A percentile compares a stretch with the other conserved stretches of the same genome.
Conservation (phyloP, 1,284 basidiomycete genomes). For the Schizopora paradoxa region DNA sequence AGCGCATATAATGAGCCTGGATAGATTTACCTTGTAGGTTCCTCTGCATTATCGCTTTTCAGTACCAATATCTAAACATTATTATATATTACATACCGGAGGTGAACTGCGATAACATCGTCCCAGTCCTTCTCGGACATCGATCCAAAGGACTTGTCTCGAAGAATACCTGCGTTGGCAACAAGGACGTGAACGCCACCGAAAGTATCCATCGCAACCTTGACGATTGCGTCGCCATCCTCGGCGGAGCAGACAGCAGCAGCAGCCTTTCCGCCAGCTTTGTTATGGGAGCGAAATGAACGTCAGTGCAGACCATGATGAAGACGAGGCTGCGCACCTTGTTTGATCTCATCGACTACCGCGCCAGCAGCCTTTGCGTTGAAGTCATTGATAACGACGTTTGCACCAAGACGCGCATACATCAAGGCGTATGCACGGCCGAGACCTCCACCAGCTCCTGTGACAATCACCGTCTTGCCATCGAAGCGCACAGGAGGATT, state of each 20-base stretch:
- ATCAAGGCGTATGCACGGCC: conserved; percentile 90
- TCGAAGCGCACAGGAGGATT: conserved; percentile 76
- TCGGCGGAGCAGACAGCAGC: conserved; percentile 86
- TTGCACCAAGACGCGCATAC: conserved; percentile 89
- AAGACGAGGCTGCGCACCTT: conserved; percentile 41
- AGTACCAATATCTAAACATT: conserved; percentile 12
- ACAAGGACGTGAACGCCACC: conserved; percentile 86
- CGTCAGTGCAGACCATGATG: no score
- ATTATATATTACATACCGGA: conserved; percentile 46
- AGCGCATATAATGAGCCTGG: not conserved
- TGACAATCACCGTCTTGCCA: conserved; percentile 90
- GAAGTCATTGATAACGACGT: conserved; percentile 96
- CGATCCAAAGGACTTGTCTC: conserved; percentile 87
- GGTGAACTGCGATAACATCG: conserved; percentile 82
- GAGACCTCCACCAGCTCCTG: conserved; percentile 90
- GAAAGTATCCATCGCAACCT: conserved; percentile 83
- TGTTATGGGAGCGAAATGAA: conserved; percentile 5
- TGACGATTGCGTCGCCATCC: conserved; percentile 88
- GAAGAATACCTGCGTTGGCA: conserved; percentile 92
- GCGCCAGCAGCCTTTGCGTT: conserved; percentile 77
- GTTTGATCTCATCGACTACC: conserved; percentile 85
- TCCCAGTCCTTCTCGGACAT: conserved; percentile 97
- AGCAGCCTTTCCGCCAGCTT: conserved; percentile 85
- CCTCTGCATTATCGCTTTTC: conserved; percentile 33
- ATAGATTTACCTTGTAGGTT: conserved; percentile 55